Percentiles rank a stretch among this genome's conserved stretches.
These are phyloP conservation scores for Nidularia sp. DNA, from an alignment of 768 basidiomycete genomes.

Conservation along the genomic window DNA sequence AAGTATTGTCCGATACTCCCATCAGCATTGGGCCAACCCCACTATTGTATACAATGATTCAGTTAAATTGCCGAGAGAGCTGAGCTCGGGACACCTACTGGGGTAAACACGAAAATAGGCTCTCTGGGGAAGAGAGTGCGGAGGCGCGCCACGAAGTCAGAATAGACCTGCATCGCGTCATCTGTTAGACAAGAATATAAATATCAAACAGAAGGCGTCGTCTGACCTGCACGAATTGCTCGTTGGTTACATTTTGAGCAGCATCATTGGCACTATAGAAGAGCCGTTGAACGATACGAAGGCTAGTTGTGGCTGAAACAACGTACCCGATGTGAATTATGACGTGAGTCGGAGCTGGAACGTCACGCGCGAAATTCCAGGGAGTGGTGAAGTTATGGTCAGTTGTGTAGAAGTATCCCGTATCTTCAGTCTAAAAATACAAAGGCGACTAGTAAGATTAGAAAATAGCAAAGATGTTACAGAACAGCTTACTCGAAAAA, in stretches of 20 bases:
- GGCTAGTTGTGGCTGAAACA: background rate
- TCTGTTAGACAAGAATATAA: background rate
- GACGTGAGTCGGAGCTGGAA: constrained; percentile 43
- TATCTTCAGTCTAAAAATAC: constrained; percentile 46
- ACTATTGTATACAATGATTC: constrained; percentile 20
- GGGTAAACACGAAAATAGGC: constrained; percentile 52
- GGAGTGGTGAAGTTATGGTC: constrained; percentile 61
- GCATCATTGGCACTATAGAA: constrained; percentile 48
- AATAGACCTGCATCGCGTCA: constrained; percentile 33
- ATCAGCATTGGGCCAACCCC: constrained; percentile 54
- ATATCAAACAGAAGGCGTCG: background rate
- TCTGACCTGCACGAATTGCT: constrained; percentile 36
- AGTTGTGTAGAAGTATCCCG: constrained; percentile 45
- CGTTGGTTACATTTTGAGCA: constrained; percentile 42
- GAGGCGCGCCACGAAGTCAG: constrained; percentile 38
- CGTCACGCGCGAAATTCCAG: constrained; percentile 49
- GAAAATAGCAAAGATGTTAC: background rate
- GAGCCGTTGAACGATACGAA: background rate
- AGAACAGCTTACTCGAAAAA: constrained; percentile 32
- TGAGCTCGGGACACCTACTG: constrained; percentile 26
- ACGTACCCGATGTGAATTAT: constrained; percentile 53
- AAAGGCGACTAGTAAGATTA: too few relatives aligned
- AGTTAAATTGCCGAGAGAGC: background rate
- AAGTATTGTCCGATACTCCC: constrained; percentile 43
- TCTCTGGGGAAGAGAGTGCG: constrained; percentile 37